phyloP scores from a whole-genome alignment of 139 green algal species.

The Chlamydomonas asymmetrica region DNA sequence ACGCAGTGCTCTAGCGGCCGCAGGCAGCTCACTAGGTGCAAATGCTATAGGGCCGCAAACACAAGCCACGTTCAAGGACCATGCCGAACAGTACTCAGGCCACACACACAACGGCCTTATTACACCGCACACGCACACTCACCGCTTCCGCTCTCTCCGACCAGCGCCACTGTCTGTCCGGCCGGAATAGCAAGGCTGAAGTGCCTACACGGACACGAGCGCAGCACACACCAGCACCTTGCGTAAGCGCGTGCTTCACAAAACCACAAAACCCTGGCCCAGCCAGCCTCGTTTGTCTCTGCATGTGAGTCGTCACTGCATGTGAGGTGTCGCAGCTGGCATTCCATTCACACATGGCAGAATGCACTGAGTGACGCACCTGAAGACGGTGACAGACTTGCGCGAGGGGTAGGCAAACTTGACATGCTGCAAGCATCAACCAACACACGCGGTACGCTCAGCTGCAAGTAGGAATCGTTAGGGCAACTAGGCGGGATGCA shows the following conservation, averaged over 20 bases:
- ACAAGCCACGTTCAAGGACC: too few species aligned
- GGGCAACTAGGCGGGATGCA: too few species aligned
- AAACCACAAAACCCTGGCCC: too few species aligned
- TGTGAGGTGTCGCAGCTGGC: conserved; percentile 36
- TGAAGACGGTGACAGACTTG: conserved; percentile 26
- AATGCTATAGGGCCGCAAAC: too few species aligned
- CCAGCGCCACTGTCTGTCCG: conserved; percentile 51
- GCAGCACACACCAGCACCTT: not conserved
- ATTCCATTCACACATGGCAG: conserved; percentile 33
- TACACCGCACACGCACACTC: too few species aligned
- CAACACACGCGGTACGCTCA: too few species aligned
- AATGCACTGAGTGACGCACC: conserved; percentile 37
- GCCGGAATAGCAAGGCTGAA: conserved; percentile 45
- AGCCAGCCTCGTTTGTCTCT: conserved; percentile 58
- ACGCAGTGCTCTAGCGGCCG: too few species aligned
- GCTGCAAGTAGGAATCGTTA: too few species aligned
- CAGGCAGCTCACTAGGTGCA: too few species aligned
- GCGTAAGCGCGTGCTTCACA: conserved; percentile 8
- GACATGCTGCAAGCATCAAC: too few species aligned
- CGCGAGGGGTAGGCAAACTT: conserved; percentile 22
- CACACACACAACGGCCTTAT: too few species aligned
- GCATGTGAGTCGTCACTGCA: conserved; percentile 50
- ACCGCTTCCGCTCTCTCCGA: conserved; percentile 54
- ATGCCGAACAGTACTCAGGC: too few species aligned
- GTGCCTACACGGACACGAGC: not conserved